Evolutionary conservation across 2,329 filamentous ascomycete species (phyloP).

Genomic region (Colletotrichum scovillei): DNA sequence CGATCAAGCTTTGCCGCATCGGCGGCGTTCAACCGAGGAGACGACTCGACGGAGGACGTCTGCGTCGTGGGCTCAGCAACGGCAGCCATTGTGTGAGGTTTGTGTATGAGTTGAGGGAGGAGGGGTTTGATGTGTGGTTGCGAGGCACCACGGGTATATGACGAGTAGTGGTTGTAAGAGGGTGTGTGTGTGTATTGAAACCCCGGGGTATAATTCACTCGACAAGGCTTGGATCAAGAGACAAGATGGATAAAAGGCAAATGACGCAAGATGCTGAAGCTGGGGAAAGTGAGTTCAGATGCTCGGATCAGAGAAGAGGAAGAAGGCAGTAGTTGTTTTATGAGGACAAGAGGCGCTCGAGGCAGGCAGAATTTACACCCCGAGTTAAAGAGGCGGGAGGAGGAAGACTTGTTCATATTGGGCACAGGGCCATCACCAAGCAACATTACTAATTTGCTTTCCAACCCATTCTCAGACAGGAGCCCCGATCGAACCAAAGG

Average conservation of each 20-base stretch:
- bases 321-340: constrained; percentile 31
- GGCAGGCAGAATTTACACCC: constrained; percentile 31
- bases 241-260: constrained; percentile 6
- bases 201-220: constrained; percentile 27
- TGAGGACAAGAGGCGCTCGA: constrained; percentile 18
- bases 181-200: constrained; percentile 22
- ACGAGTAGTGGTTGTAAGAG: constrained; percentile 19
- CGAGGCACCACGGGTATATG: neutral
- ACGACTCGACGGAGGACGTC: constrained; percentile 53
- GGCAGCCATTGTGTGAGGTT: constrained; percentile 50
- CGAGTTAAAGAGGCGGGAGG: constrained; percentile 27
- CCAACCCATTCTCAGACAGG: constrained; percentile 1
- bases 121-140: constrained; percentile 12
- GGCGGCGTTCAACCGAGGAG: constrained; percentile 48
- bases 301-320: neutral
- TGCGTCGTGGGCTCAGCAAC: constrained; percentile 43
- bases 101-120: constrained; percentile 37
- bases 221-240: constrained; percentile 19
- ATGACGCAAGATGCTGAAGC: constrained; percentile 36
- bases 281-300: constrained; percentile 12
- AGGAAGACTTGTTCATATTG: constrained; percentile 12
- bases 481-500: constrained; percentile 29
- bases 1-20: constrained; percentile 54
- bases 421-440: constrained; percentile 35
- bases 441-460: constrained; percentile 37